These are phyloP conservation scores for Picochlorum sp. DNA, from an alignment of 139 green algal genomes.

Conservation along the genomic window DNA sequence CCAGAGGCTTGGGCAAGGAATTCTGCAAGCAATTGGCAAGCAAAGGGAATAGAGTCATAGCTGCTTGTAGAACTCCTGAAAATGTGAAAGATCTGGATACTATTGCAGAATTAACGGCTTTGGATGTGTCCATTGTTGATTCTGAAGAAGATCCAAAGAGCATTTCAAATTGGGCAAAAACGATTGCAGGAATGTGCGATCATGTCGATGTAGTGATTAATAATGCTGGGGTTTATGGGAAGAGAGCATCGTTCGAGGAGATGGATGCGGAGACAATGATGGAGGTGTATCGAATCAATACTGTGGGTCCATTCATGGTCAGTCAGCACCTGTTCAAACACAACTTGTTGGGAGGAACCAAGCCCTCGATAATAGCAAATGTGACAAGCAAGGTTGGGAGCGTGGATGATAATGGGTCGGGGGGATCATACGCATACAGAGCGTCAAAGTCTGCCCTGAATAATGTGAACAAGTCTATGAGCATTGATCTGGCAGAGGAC, in stretches of 20 bases:
- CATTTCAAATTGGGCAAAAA: slow-evolving; percentile 6
- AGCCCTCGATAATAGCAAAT: slow-evolving; percentile 13
- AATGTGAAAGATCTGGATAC: slow-evolving; percentile 14
- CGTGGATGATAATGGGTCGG: slow-evolving; percentile 30
- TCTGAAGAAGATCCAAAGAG: slow-evolving; percentile 8
- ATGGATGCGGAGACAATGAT: slow-evolving; percentile 17
- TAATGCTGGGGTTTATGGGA: slow-evolving; percentile 25
- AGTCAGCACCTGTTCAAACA: slow-evolving; percentile 17
- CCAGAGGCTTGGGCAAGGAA: slow-evolving; percentile 13
- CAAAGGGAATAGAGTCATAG: slow-evolving; percentile 27
- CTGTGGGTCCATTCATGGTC: slow-evolving; percentile 21
- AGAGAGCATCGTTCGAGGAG: slow-evolving; percentile 2
- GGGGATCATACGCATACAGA: slow-evolving; percentile 36
- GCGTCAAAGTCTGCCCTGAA: slow-evolving; percentile 34
- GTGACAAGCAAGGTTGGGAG: slow-evolving; percentile 21
- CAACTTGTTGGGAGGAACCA: slow-evolving; percentile 14
- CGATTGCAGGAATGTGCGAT: slow-evolving; percentile 1
- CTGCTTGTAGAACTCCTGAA: slow-evolving; percentile 12
- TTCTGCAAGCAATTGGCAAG: slow-evolving; percentile 18
- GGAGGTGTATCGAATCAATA: slow-evolving; percentile 16
- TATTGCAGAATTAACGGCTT: neutral
- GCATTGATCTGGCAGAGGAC: slow-evolving; percentile 28
- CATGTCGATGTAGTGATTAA: slow-evolving; percentile 31
- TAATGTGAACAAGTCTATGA: slow-evolving; percentile 35
- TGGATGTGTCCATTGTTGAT: slow-evolving; percentile 14